Conservation (phyloP, 2,329 filamentous ascomycete genomes). For the Lecanosticta acicola region DNA sequence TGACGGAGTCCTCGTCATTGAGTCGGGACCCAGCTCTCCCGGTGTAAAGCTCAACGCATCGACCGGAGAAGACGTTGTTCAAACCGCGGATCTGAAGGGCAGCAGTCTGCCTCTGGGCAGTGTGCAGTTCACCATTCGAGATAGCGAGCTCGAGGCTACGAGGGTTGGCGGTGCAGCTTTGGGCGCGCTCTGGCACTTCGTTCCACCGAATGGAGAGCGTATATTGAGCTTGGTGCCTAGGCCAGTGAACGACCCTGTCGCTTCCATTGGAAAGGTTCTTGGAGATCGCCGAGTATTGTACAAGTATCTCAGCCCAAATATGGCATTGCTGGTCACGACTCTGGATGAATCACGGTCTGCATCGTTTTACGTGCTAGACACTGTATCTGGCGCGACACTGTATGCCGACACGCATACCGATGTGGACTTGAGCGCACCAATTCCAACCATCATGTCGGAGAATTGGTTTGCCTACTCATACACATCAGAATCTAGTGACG, state of each 20-base stretch:
- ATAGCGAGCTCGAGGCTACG: slow-evolving; percentile 27
- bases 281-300: slow-evolving; percentile 90
- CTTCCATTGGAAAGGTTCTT: slow-evolving; percentile 89
- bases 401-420: slow-evolving; percentile 64
- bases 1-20: slow-evolving; percentile 37
- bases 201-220: slow-evolving; percentile 58
- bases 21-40: slow-evolving; percentile 37
- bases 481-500: slow-evolving; percentile 48
- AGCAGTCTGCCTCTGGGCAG: slow-evolving; percentile 4
- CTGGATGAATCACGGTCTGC: slow-evolving; percentile 55
- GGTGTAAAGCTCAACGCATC: slow-evolving; percentile 45
- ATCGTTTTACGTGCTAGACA: slow-evolving; percentile 75
- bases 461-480: slow-evolving; percentile 94
- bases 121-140: slow-evolving; percentile 24
- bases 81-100: slow-evolving; percentile 8
- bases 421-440: slow-evolving; percentile 67
- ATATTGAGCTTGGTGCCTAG: slow-evolving; percentile 64
- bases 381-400: slow-evolving; percentile 75
- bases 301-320: slow-evolving; percentile 91
- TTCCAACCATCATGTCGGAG: slow-evolving; percentile 76
- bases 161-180: slow-evolving; percentile 10
- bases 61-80: slow-evolving; percentile 23
- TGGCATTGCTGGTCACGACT: slow-evolving; percentile 67
- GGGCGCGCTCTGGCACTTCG: slow-evolving; percentile 61
- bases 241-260: slow-evolving; percentile 75